These are phyloP conservation scores for Saprolegnia diclina DNA, from an alignment of 352 stramenopile genomes.

Conservation along the genomic window DNA sequence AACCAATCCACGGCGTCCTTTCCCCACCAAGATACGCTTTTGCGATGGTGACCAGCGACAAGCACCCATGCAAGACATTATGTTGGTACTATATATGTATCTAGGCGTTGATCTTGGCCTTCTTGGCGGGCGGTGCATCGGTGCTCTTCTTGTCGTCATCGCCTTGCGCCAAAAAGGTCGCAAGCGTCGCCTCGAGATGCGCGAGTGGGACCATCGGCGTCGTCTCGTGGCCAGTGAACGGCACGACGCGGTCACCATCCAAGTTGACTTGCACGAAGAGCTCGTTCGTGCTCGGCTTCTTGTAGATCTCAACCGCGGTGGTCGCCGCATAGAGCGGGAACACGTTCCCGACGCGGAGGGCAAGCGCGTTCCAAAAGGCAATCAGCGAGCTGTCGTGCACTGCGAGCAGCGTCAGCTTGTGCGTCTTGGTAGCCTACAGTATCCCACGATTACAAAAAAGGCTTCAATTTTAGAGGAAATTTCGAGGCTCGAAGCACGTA, in stretches of 20 bases:
- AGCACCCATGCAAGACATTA: neutral
- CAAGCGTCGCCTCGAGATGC: slow-evolving; percentile 46
- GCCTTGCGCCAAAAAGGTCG: slow-evolving; percentile 37
- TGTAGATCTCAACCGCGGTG: slow-evolving; percentile 65
- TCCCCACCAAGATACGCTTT: too few species aligned
- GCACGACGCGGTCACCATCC: slow-evolving; percentile 40
- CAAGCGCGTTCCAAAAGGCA: slow-evolving; percentile 56
- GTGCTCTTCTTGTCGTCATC: neutral
- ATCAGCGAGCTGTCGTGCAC: slow-evolving; percentile 80
- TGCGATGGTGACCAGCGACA: neutral
- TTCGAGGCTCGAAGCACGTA: neutral
- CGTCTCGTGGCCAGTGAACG: slow-evolving; percentile 45
- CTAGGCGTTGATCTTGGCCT: slow-evolving; percentile 2
- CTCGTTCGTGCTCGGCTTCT: slow-evolving; percentile 34
- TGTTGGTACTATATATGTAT: too few species aligned
- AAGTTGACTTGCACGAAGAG: slow-evolving; percentile 50
- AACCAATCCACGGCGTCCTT: too few species aligned
- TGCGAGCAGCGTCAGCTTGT: slow-evolving; percentile 70
- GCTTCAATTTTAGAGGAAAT: too few species aligned
- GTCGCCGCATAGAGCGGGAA: slow-evolving; percentile 69
- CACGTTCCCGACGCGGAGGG: slow-evolving; percentile 45
- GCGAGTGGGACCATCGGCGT: slow-evolving; percentile 42
- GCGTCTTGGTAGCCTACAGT: slow-evolving; percentile 30
- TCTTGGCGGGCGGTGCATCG: neutral
- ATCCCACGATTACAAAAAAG: too few species aligned